phyloP scores from a whole-genome alignment of 805 yeast species.

The Ogataea populi-albae region DNA sequence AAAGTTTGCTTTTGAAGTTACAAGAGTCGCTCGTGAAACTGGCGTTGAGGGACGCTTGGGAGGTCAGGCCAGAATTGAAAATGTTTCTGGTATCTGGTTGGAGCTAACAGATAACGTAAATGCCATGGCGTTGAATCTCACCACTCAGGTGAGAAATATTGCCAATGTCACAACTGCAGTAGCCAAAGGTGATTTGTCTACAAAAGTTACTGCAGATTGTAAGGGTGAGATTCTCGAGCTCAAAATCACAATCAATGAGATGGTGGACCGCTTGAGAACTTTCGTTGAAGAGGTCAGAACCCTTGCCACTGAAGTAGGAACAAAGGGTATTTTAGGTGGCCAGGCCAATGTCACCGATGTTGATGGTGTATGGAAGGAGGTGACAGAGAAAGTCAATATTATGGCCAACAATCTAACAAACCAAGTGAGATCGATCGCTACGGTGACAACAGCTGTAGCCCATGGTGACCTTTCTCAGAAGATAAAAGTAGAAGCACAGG shows the following conservation, averaged over 20 bases:
- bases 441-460: slow-evolving; percentile 89
- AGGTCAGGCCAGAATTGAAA: slow-evolving; percentile 79
- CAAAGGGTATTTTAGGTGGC: slow-evolving; percentile 83
- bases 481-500: slow-evolving; percentile 86
- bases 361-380: slow-evolving; percentile 86
- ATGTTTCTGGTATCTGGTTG: slow-evolving; percentile 85
- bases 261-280: slow-evolving; percentile 84
- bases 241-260: slow-evolving; percentile 77
- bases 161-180: slow-evolving; percentile 88
- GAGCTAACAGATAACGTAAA: slow-evolving; percentile 83
- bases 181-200: slow-evolving; percentile 77
- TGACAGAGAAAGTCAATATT: slow-evolving; percentile 83
- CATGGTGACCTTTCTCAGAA: slow-evolving; percentile 84
- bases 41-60: slow-evolving; percentile 89
- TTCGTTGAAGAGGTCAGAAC: slow-evolving; percentile 82
- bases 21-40: slow-evolving; percentile 83
- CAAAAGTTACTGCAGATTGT: slow-evolving; percentile 83
- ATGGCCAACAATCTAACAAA: slow-evolving; percentile 87
- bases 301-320: slow-evolving; percentile 84
- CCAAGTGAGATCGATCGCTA: slow-evolving; percentile 85
- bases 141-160: slow-evolving; percentile 84
- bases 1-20: slow-evolving; percentile 81
- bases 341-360: slow-evolving; percentile 84
- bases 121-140: slow-evolving; percentile 85
- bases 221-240: slow-evolving; percentile 76